Conservation (phyloP, 1,284 basidiomycete species). For the Ustilago vetiveriae region DNA sequence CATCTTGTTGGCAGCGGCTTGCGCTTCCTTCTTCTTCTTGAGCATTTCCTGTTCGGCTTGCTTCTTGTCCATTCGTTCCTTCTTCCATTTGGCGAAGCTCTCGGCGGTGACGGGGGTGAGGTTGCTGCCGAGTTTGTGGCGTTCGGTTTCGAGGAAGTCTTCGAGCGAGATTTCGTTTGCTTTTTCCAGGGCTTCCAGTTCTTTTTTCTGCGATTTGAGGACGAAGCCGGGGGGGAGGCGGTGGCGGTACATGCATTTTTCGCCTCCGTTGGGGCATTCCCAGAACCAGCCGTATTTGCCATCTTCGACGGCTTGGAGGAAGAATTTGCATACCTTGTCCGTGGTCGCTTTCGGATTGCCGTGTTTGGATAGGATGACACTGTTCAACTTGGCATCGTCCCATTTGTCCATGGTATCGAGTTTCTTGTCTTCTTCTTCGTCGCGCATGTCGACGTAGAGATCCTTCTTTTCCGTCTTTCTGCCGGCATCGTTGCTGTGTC, state of each 20-base stretch:
- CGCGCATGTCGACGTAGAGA: constrained; percentile 87
- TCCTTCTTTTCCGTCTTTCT: constrained; percentile 96
- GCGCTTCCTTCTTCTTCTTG: constrained; percentile 84
- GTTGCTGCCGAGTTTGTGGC: constrained; percentile 74
- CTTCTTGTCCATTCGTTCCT: constrained; percentile 71
- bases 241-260: constrained; percentile 92
- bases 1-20: constrained; percentile 87
- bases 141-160: constrained; percentile 98
- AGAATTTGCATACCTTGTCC: constrained; percentile 94
- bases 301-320: constrained; percentile 94
- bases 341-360: constrained; percentile 92
- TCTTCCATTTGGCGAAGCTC: constrained; percentile 93
- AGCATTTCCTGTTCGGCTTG: constrained; percentile 86
- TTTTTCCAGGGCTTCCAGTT: constrained; percentile 76
- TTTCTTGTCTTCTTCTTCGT: constrained; percentile 71
- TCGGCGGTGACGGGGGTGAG: constrained; percentile 96
- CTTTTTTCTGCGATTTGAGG: constrained; percentile 82
- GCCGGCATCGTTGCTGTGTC: constrained; percentile 80
- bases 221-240: constrained; percentile 87
- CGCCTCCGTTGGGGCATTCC: constrained; percentile 70
- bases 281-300: constrained; percentile 94
- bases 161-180: constrained; percentile 86
- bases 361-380: constrained; percentile 85
- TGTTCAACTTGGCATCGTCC: constrained; percentile 91
- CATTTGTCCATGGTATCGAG: constrained; percentile 95